These are phyloP conservation scores for Tanacetum coccineum DNA, from an alignment of 129 eudicot species.

Conservation along the genomic window DNA sequence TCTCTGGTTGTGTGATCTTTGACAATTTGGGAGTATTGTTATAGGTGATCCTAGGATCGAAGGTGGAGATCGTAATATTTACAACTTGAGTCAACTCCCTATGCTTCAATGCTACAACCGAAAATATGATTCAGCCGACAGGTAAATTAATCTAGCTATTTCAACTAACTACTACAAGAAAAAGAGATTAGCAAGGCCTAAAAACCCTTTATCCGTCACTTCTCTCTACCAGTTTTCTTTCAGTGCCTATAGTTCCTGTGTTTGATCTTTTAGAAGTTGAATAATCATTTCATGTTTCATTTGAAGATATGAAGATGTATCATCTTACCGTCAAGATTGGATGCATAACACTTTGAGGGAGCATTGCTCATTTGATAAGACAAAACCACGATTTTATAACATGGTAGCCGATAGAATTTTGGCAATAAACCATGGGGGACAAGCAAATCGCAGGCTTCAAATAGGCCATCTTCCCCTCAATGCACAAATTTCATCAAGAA, in stretches of 20 bases:
- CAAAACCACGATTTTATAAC: slow-evolving; percentile 41
- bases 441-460: slow-evolving; percentile 29
- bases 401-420: slow-evolving; percentile 41
- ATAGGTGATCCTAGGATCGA: slow-evolving; percentile 53
- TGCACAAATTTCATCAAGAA: slow-evolving; percentile 24
- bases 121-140: slow-evolving; percentile 33
- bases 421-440: slow-evolving; percentile 30
- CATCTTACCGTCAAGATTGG: slow-evolving; percentile 39
- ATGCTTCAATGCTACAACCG: slow-evolving; percentile 70
- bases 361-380: slow-evolving; percentile 23
- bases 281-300: neutral
- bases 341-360: slow-evolving; percentile 36
- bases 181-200: neutral
- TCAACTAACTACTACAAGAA: neutral
- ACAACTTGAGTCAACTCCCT: slow-evolving; percentile 71
- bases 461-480: slow-evolving; percentile 20
- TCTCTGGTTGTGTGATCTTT: slow-evolving; percentile 10
- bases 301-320: slow-evolving; percentile 46
- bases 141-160: slow-evolving; percentile 35
- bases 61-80: slow-evolving; percentile 61
- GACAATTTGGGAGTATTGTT: slow-evolving; percentile 1
- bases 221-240: slow-evolving; percentile 3
- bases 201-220: neutral
- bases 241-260: slow-evolving; percentile 19
- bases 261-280: slow-evolving; percentile 11